Base-by-base conservation (phyloP, 371 early-diverging fungal genomes). In the Mortierella sp. region DNA sequence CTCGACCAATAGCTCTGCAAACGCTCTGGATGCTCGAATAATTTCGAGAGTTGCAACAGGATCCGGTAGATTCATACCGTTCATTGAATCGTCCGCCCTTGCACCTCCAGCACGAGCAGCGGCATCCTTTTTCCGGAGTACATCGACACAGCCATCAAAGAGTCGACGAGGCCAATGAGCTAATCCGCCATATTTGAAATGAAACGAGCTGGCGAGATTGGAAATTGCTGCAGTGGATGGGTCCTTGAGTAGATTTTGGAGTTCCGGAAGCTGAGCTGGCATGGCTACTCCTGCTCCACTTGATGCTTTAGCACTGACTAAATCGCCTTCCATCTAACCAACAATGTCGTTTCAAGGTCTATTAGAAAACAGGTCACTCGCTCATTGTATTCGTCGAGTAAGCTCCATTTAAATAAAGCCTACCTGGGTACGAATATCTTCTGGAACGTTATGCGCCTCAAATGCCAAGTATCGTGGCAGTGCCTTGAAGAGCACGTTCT, bases 101-200 rank as follows among this genome's bases (percentile, higher is more conserved):
- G 35, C 39, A 20, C 51, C 51, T 30, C 22, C 16, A 20, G 37
- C 8, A 12, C 39, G n/a, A 14, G 39, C n/a, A 35, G 63, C 22
- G 3, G 72, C 52, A 30, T 79, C 68, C 55, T 68, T 43, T 40
- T 72, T 75, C 24, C 75, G 85, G 10, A 89, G 75, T 0, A 86
- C 72, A n/a, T 88, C 85, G 0, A 88, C 72, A 22, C 79, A 83
- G 0, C 71, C 73, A 22, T 86, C 78, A 55, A 90, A 76, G n/a
- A 90, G 74, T 0, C 73, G 57, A 22, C 83, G 67, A 32, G 88
- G 83, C 86, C 87, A 89, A 54, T 79, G 84, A 22, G 84, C 39
- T 0, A 81, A 72, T 18, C 77, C 84, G 14, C 85, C 87, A 39
- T 85, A 84, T 0, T 84, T 86, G n/a, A 75, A 66, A 59, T 85